Evolutionary conservation across 768 basidiomycete genomes (phyloP).

Genomic region (Grammothele lineata): DNA sequence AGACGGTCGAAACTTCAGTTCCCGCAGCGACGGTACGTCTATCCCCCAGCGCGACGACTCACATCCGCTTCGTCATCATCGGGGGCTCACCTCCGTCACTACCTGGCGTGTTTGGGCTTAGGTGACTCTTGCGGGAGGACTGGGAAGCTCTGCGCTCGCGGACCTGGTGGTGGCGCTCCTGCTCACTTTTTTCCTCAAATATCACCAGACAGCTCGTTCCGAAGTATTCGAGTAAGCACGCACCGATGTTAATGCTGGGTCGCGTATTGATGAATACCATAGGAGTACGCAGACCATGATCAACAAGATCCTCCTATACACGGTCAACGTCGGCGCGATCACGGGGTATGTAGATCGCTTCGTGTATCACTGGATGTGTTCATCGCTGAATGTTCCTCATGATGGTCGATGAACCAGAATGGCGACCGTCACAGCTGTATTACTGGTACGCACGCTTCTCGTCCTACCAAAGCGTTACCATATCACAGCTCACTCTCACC

Average conservation of each 20-base stretch:
- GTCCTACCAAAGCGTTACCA: background rate
- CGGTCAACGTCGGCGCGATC: conserved; percentile 13
- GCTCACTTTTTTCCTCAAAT: background rate
- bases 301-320: conserved; percentile 10
- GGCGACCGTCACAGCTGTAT: conserved; percentile 9
- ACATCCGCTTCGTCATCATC: background rate
- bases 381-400: too few relatives aligned
- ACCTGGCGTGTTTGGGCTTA: background rate
- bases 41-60: background rate
- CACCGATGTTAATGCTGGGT: too few relatives aligned
- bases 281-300: conserved; percentile 10
- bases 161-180: background rate
- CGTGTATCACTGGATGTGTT: too few relatives aligned
- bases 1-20: too few relatives aligned
- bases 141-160: background rate
- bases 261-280: background rate
- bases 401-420: too few relatives aligned
- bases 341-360: conserved; percentile 2
- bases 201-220: background rate
- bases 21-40: background rate
- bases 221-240: too few relatives aligned
- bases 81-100: background rate
- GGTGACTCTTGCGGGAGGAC: background rate
- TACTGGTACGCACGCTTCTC: conserved; percentile 3
- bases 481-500: background rate